Evolutionary conservation across 1,284 basidiomycete species (phyloP).

Genomic region (Xanthoconium separans): DNA sequence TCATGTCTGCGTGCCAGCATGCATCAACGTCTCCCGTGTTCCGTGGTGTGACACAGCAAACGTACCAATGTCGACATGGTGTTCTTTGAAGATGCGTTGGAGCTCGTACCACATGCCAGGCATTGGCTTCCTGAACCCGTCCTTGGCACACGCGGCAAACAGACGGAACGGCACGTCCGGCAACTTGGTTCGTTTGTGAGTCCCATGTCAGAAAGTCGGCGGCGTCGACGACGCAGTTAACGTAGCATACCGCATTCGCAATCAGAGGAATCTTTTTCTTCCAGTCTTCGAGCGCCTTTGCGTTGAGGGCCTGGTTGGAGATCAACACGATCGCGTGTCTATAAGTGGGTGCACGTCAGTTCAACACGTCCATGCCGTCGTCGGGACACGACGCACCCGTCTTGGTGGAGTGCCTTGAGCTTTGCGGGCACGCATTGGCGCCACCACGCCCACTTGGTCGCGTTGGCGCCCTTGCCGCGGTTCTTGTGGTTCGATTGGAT

Average conservation of each 20-base stretch:
- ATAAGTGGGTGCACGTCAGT: not conserved
- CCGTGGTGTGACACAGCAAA: not conserved
- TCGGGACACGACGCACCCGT: conserved; percentile 49
- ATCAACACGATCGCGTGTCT: conserved; percentile 78
- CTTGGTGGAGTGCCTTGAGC: conserved; percentile 56
- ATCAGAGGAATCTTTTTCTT: conserved; percentile 74
- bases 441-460: conserved; percentile 79
- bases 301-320: conserved; percentile 73
- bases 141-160: conserved; percentile 75
- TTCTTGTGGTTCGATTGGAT: conserved; percentile 62
- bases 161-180: conserved; percentile 75
- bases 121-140: conserved; percentile 86
- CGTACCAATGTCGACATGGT: conserved; percentile 67
- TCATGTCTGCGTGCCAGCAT: conserved; percentile 51
- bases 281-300: conserved; percentile 57
- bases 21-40: not conserved
- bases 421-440: conserved; percentile 59
- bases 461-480: conserved; percentile 37
- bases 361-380: too few relatives aligned
- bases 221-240: not conserved
- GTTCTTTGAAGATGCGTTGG: conserved; percentile 55
- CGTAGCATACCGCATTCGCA: conserved; percentile 59
- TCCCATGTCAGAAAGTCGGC: not conserved
- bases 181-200: conserved; percentile 33
- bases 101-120: conserved; percentile 84